A percentile compares a stretch with the other conserved stretches of the same genome.
These are phyloP conservation scores for Cephaloascus albidus DNA, from an alignment of 805 yeast genomes.

Conservation along the genomic window DNA sequence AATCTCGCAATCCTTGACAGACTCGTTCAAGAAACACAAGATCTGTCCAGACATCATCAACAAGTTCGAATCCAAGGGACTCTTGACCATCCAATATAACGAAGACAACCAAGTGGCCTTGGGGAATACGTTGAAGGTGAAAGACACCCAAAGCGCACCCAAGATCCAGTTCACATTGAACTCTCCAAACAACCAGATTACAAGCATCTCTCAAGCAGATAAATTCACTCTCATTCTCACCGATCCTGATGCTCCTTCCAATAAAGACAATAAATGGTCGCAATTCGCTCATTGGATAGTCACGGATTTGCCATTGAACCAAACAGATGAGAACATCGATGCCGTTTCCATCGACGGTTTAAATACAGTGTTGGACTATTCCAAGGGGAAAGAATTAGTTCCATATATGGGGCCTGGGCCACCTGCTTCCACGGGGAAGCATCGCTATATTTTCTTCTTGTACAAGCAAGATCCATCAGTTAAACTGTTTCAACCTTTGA, in stretches of 20 bases:
- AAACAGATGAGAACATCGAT: conserved; percentile 11
- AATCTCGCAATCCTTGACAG: conserved; percentile 46
- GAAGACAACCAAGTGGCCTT: conserved; percentile 57
- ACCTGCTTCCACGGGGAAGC: conserved; percentile 80
- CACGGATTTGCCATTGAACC: conserved; percentile 40
- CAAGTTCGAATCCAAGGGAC: conserved; percentile 36
- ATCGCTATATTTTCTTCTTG: conserved; percentile 74
- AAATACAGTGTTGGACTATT: conserved; percentile 20
- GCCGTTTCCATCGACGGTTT: conserved; percentile 25
- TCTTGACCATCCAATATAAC: conserved; percentile 52
- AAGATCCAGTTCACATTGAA: conserved; percentile 54
- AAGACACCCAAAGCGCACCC: conserved; percentile 64
- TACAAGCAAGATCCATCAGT: conserved; percentile 52
- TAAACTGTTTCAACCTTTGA: conserved; percentile 29
- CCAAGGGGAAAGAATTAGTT: conserved; percentile 32
- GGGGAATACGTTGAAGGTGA: conserved; percentile 64
- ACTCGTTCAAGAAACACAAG: conserved; percentile 37
- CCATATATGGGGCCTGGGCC: conserved; percentile 82
- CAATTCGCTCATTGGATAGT: conserved; percentile 75
- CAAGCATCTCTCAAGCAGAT: conserved; percentile 34
- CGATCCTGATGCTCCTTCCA: conserved; percentile 92
- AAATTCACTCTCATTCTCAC: conserved; percentile 71
- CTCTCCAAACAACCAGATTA: conserved; percentile 31
- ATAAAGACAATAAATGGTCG: conserved; percentile 77
- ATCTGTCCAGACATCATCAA: conserved; percentile 46